phyloP scores from a whole-genome alignment of 352 stramenopile genomes.

The Globisporangium ultimum region DNA sequence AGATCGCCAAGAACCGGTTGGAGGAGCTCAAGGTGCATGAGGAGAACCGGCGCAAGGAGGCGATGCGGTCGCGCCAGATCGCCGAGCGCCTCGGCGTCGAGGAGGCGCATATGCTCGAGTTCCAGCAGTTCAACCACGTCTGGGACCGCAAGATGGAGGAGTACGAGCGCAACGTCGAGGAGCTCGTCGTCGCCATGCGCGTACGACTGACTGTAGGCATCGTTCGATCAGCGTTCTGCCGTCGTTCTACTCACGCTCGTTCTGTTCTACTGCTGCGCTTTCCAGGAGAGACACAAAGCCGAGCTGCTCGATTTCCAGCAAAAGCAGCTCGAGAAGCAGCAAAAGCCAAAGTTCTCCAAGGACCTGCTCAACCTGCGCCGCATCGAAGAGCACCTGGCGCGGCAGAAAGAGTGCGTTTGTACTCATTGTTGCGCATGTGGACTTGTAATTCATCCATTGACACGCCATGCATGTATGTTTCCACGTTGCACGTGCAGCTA shows the following conservation, averaged over 20 bases:
- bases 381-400: slow-evolving; percentile 92
- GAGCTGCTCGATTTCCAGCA: slow-evolving; percentile 93
- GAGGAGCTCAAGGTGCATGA: slow-evolving; percentile 97
- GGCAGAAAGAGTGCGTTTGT: slow-evolving; percentile 76
- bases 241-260: neutral
- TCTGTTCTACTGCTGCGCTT: neutral
- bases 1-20: slow-evolving; percentile 95
- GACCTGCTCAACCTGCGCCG: slow-evolving; percentile 92
- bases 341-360: slow-evolving; percentile 93
- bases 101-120: slow-evolving; percentile 98
- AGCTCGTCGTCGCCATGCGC: slow-evolving; percentile 90
- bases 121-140: slow-evolving; percentile 96
- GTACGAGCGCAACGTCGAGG: slow-evolving; percentile 91
- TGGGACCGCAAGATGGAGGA: slow-evolving; percentile 97
- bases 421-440: neutral
- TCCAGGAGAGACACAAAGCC: slow-evolving; percentile 70
- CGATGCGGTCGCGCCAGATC: slow-evolving; percentile 94
- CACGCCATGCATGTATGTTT: neutral
- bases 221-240: too few species aligned
- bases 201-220: slow-evolving; percentile 16
- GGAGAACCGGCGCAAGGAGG: slow-evolving; percentile 92
- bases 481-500: slow-evolving; percentile 48
- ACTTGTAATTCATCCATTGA: neutral
- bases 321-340: slow-evolving; percentile 89
- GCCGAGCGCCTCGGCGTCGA: slow-evolving; percentile 93